Conservation (phyloP, 2,329 filamentous ascomycete genomes). For the Plenodomus tracheiphilus region DNA sequence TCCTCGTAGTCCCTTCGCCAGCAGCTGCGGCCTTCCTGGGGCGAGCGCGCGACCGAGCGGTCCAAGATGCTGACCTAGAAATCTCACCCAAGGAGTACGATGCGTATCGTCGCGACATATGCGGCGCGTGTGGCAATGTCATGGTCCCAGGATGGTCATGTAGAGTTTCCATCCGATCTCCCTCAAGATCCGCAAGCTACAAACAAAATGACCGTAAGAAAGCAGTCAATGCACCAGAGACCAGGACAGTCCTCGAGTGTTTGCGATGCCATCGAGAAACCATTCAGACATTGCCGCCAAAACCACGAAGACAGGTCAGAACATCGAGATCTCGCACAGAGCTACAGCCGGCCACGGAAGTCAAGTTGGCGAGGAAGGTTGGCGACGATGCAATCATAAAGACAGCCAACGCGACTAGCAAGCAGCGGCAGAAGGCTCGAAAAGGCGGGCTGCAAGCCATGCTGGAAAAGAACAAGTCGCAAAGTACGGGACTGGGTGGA, state of each 20-base stretch:
- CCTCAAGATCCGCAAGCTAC: background rate
- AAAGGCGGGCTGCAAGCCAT: slow-evolving; percentile 60
- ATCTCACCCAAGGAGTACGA: slow-evolving; percentile 33
- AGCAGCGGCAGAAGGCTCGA: slow-evolving; percentile 59
- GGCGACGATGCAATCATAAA: slow-evolving; percentile 21
- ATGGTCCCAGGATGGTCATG: slow-evolving; percentile 45
- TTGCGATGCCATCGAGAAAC: slow-evolving; percentile 39
- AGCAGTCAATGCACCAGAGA: slow-evolving; percentile 1
- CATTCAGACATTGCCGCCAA: slow-evolving; percentile 21
- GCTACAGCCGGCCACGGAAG: background rate
- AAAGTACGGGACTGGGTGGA: slow-evolving; percentile 39
- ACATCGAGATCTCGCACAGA: slow-evolving; percentile 8
- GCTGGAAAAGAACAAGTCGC: slow-evolving; percentile 51
- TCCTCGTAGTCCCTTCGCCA: slow-evolving; percentile 38
- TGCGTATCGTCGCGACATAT: slow-evolving; percentile 35
- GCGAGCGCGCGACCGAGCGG: slow-evolving; percentile 29
- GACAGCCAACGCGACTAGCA: slow-evolving; percentile 53
- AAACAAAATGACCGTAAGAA: slow-evolving; percentile 1
- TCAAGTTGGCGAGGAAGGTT: slow-evolving; percentile 11
- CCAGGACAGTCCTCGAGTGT: slow-evolving; percentile 30
- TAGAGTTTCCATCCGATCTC: slow-evolving; percentile 17
- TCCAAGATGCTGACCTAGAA: slow-evolving; percentile 32
- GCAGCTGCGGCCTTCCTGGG: slow-evolving; percentile 38
- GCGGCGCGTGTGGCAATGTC: slow-evolving; percentile 43
- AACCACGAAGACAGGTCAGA: slow-evolving; percentile 22